Percentiles rank a stretch among this genome's conserved stretches.
Conservation (phyloP, 768 basidiomycete species). For the Tulasnella calospora region DNA sequence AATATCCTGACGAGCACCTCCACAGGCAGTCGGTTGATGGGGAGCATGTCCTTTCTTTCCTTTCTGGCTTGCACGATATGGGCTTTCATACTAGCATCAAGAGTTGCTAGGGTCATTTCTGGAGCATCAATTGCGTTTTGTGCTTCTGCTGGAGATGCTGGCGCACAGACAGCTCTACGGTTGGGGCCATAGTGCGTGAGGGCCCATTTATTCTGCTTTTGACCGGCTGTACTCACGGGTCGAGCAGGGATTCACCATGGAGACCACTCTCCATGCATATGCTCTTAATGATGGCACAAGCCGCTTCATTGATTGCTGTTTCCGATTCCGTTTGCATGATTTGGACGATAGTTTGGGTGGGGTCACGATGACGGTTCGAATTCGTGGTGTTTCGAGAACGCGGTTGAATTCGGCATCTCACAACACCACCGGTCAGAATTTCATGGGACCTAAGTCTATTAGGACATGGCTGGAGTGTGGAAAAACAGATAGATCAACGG, state of each 20-base stretch:
- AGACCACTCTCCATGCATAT: neutral
- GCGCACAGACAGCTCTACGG: neutral
- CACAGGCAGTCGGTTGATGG: neutral
- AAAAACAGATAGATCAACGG: too few relatives aligned
- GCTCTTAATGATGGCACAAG: neutral
- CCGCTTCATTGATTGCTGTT: neutral
- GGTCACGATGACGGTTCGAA: too few relatives aligned
- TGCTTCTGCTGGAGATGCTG: neutral
- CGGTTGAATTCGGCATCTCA: too few relatives aligned
- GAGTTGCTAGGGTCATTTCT: neutral
- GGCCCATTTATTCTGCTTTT: neutral
- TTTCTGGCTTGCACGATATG: neutral
- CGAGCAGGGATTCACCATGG: neutral
- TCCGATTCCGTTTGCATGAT: neutral
- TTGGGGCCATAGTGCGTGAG: neutral
- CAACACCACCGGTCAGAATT: too few relatives aligned
- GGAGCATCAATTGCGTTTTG: neutral
- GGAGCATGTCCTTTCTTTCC: neutral
- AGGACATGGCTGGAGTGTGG: too few relatives aligned
- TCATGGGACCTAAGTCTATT: too few relatives aligned
- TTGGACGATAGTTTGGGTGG: too few relatives aligned
- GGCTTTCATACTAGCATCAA: neutral
- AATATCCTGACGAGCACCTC: neutral
- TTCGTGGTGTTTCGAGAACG: too few relatives aligned
- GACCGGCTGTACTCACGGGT: neutral